Base-by-base conservation (phyloP, 768 basidiomycete genomes). In the Lentinula sp. region DNA sequence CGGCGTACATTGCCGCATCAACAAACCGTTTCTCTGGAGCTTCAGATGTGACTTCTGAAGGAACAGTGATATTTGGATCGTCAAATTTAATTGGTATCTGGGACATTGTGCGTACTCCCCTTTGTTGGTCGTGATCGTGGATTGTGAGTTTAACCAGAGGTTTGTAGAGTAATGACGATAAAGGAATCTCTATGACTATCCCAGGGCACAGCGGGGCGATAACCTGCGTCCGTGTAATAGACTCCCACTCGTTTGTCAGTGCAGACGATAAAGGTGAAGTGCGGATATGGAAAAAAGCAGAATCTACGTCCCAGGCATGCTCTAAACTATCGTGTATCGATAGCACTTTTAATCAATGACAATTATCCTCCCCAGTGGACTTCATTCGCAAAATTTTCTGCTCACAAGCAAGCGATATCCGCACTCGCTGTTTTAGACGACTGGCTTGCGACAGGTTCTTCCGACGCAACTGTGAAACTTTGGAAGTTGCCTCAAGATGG, bases 191-290 rank as follows among this genome's bases (percentile, higher is more conserved):
- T 18, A 74, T 80, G 59, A 95, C 93, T 1, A 78, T 98, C 6
- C 82, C 86, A 0, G 93, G 87, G 3, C 93, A 95, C 67, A 72
- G 82, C 50, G 85, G 85, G 9, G 68, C 83, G 16, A 83, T 98
- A 20, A 94, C 94, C 20, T 88, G 85, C 50, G 80, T 95, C 49
- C 85, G 84, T 49, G 95, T 93, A 67, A 65, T 87, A 6, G 69
- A 74, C 4, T 72, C 81, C 15, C 72, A 79, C 8, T 52, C 72
- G 4, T 76, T 98, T 61, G 73, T 87, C 41, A 88, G 85, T 54
- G 90, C 87, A 52, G 95, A 97, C 71, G 86, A 91, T 60, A 79
- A 78, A 62, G 96, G 96, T 2, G 70, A 72, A 8, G 66, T 94
- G 10, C 77, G 79, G 41, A 70, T 84, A 37, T 96, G 95, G 94